Evolutionary conservation across 192 early-diverging fungal species (phyloP), one percentile per base, ranked within the genome.

Genomic region (Mortierella antarctica): DNA sequence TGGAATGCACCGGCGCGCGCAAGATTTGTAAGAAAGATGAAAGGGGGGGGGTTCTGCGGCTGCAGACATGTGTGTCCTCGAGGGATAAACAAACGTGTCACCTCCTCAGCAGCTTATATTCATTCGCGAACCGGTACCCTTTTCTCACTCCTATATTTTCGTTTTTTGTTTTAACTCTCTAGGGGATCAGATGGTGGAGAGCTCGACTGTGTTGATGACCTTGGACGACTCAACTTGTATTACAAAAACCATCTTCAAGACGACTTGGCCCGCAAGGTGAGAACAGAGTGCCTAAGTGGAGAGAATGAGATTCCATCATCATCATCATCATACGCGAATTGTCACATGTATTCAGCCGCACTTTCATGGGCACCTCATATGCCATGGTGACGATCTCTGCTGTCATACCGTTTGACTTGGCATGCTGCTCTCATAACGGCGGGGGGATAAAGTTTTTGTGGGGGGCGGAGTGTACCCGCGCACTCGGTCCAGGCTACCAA

Each of bases 161-260:
- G 45, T 66, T 0, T 31, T 52, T 50, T 41, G 0, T 61, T 55
- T 31, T 9, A 23, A 18, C 11, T 20, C 10, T 49, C 54, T 67
- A 83, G 82, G 82, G 82, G 82, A 83, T 62, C 73, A 45, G 31
- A 83, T 83, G 82, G 74, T 83, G 23, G 82, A 83, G 21, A 83
- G 82, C 53, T 83, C 73, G 15, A 70, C 73, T 46, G 74, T 83
- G n/a, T 57, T 83, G 50, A 70, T 76, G 57, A 83, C 69, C 17
- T 23, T 83, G 44, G 82, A 76, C 41, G 74, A 83, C 21, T 76
- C 70, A 14, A 83, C 82, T 4, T 83, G 73, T 54, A 83, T 83
- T 41, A 83, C 82, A 45, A 83, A 76, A 55, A 70, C 82, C 20
- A 71, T 76, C 1, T 83, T 83, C 69, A 83, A 83, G 39, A 83